Conservation (phyloP, 192 early-diverging fungal genomes). For the Linnemannia hyalina region DNA sequence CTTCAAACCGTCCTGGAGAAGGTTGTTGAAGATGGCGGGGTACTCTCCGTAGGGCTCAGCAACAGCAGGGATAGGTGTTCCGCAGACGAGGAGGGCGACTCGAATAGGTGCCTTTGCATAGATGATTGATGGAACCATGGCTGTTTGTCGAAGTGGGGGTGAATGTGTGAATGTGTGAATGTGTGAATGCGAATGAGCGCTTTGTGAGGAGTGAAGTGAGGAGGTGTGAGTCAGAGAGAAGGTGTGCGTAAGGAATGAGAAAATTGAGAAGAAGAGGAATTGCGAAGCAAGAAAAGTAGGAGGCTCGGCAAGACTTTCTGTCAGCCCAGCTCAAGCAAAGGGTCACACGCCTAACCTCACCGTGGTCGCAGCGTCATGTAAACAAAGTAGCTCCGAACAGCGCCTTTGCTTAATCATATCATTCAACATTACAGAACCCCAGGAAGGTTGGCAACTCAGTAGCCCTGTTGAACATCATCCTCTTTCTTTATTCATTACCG, state of each 20-base stretch:
- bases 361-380: too few species aligned
- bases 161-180: background rate
- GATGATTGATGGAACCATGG: slow-evolving; percentile 8
- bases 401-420: too few species aligned
- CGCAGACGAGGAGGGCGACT: slow-evolving; percentile 64
- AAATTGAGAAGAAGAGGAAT: background rate
- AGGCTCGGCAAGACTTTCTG: slow-evolving; percentile 8
- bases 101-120: slow-evolving; percentile 27
- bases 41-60: slow-evolving; percentile 63
- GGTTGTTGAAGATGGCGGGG: slow-evolving; percentile 42
- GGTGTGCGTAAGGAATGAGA: background rate
- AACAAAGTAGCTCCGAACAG: too few species aligned
- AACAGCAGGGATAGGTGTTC: slow-evolving; percentile 62
- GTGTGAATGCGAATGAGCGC: too few species aligned
- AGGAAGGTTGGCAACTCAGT: too few species aligned
- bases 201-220: background rate
- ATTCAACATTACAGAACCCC: too few species aligned
- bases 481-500: too few species aligned
- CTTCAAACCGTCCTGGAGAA: slow-evolving; percentile 52
- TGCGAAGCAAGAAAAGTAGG: background rate
- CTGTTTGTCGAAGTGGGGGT: background rate
- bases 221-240: background rate
- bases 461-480: too few species aligned
- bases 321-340: background rate
- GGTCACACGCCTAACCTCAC: too few species aligned